Conservation (phyloP, 768 basidiomycete genomes). For the Suillus fuscotomentosus region DNA sequence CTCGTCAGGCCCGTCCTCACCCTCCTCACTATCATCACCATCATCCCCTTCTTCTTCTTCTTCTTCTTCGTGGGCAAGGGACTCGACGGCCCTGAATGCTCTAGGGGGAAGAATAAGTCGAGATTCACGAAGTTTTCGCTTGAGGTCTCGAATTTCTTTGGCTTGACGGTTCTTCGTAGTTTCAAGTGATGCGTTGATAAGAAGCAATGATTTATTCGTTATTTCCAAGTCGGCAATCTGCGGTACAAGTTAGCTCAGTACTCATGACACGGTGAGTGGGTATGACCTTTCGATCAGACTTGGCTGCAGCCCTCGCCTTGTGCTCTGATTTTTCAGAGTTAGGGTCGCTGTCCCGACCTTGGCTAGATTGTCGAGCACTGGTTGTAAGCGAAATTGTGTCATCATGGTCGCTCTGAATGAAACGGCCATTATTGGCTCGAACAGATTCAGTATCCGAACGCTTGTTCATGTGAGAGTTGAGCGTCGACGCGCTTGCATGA, state of each 20-base stretch:
- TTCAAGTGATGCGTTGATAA: slow-evolving; percentile 83
- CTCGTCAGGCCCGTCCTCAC: slow-evolving; percentile 46
- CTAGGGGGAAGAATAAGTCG: slow-evolving; percentile 74
- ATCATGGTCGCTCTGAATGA: slow-evolving; percentile 11
- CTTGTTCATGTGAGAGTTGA: slow-evolving; percentile 43
- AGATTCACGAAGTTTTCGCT: slow-evolving; percentile 79
- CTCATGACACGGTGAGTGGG: neutral
- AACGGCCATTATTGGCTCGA: slow-evolving; percentile 7
- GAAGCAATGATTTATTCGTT: slow-evolving; percentile 80
- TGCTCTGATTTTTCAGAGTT: slow-evolving; percentile 38
- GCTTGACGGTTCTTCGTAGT: slow-evolving; percentile 76
- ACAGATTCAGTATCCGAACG: slow-evolving; percentile 22
- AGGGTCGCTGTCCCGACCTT: slow-evolving; percentile 32
- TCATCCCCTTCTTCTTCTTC: slow-evolving; percentile 38
- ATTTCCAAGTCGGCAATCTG: slow-evolving; percentile 94
- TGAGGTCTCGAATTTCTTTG: slow-evolving; percentile 82
- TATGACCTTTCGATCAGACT: slow-evolving; percentile 82
- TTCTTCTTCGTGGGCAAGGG: slow-evolving; percentile 40
- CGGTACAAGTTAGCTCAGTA: slow-evolving; percentile 2
- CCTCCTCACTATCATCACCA: slow-evolving; percentile 44
- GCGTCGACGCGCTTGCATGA: slow-evolving; percentile 36
- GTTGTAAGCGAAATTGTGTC: slow-evolving; percentile 22
- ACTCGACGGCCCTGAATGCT: slow-evolving; percentile 55
- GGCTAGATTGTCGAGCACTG: slow-evolving; percentile 15
- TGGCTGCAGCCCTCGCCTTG: slow-evolving; percentile 68